Base-by-base conservation (phyloP, 805 yeast genomes). In the Gaillardinia entomophila region DNA sequence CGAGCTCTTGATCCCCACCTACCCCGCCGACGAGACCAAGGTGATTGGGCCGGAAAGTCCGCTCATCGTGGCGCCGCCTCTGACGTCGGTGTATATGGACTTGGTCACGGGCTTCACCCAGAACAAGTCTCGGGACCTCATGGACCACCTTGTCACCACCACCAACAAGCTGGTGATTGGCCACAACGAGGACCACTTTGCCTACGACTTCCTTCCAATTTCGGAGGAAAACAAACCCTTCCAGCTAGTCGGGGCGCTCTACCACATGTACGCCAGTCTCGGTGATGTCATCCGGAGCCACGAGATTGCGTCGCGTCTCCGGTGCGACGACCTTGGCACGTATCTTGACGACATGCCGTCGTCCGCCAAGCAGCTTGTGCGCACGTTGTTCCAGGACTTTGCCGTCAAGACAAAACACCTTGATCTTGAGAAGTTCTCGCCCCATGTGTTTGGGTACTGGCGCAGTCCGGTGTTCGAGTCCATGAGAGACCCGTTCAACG, bases 241-340 rank as follows among this genome's bases (percentile, higher is more conserved):
- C 10, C 12, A 24, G 13, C 13, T 6, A 24, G 11, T 24, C 7
- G 13, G 11, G 26, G 10, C 6, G 14, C 7, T 6, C 6, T 6
- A 19, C 22, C 6, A 11, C 10, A 12, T 5, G 31, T 42, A 19
- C 22, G 22, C 22, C 22, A 6, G 6, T 7, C 33, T 45, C 27
- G 72, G 75, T 2, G 64, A 71, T 38, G 70, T 79, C 0, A 66
- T 82, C 16, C 64, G 72, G 16, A 73, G 78, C 68, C 54, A 68
- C 24, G 89, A 82, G 45, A 71, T 80, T 15, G 45, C 79, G 0
- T 64, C 78, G 1, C 66, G 89, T 48, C 12, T 7, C 27, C 4
- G 6, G 16, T 11, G 16, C n/a, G 6, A 26, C n/a, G 18, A 15
- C 4, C 10, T 49, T 24, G 31, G 42, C 4, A 34, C 38, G 7